These are phyloP conservation scores for Tulasnella sp. DNA, from an alignment of 768 basidiomycete species.

Conservation along the genomic window DNA sequence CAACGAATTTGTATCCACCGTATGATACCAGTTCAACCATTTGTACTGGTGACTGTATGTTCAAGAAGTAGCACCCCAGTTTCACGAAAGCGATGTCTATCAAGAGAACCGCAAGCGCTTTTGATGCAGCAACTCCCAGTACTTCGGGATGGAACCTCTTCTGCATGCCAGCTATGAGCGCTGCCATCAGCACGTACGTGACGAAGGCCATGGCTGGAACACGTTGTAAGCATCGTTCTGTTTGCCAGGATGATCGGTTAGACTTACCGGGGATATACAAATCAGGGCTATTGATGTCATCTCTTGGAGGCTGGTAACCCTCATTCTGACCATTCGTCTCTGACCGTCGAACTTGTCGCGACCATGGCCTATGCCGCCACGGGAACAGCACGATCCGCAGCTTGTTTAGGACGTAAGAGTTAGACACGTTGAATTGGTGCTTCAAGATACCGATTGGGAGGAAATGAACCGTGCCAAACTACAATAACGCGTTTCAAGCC, in stretches of 20 bases:
- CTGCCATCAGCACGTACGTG: conserved; percentile 85
- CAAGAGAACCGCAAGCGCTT: conserved; percentile 70
- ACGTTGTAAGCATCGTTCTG: neutral
- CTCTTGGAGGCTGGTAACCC: conserved; percentile 72
- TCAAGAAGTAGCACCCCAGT: conserved; percentile 85
- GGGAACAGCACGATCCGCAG: conserved; percentile 83
- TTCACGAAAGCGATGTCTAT: conserved; percentile 85
- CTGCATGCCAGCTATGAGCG: conserved; percentile 70
- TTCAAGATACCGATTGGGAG: conserved; percentile 69
- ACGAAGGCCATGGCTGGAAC: conserved; percentile 81
- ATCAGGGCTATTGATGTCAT: conserved; percentile 93
- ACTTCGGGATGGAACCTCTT: conserved; percentile 79
- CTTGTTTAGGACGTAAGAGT: conserved; percentile 88
- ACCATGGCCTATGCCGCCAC: conserved; percentile 86
- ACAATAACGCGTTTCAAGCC: conserved; percentile 12
- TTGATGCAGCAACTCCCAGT: conserved; percentile 74
- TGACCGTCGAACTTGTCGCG: conserved; percentile 49
- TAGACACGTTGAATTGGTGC: conserved; percentile 91
- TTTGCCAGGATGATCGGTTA: neutral
- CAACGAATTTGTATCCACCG: conserved; percentile 95
- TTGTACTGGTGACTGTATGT: conserved; percentile 60
- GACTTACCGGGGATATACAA: conserved; percentile 81
- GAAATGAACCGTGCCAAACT: conserved; percentile 65
- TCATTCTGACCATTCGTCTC: conserved; percentile 54
- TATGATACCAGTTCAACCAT: conserved; percentile 81